phyloP scores from a whole-genome alignment of 345 rosid genomes.

The Punica granatum region DNA sequence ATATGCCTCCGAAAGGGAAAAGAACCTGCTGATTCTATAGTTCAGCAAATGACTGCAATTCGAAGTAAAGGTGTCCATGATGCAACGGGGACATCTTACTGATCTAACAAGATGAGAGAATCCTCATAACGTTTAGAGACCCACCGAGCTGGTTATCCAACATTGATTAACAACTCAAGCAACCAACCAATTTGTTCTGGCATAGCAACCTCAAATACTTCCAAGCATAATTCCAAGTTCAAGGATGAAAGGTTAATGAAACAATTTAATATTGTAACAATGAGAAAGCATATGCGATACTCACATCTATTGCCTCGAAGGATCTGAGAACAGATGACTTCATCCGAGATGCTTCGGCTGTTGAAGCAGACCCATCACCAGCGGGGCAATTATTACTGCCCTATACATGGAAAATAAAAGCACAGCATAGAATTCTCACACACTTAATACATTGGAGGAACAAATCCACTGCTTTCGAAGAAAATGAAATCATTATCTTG shows the following conservation, averaged over 20 bases:
- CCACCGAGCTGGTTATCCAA: not conserved
- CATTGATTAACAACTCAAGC: not conserved
- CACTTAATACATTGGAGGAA: not conserved
- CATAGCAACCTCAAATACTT: not conserved
- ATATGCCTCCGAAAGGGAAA: not conserved
- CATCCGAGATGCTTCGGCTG: constrained; percentile 33
- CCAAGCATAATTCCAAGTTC: not conserved
- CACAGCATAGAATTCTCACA: not conserved
- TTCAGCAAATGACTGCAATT: not conserved
- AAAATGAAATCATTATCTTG: not conserved
- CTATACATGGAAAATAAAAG: constrained; percentile 15
- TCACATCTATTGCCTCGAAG: constrained; percentile 39
- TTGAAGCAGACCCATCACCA: constrained; percentile 39
- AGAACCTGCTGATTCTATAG: not conserved
- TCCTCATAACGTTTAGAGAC: not conserved
- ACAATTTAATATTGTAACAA: not conserved
- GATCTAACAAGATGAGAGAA: not conserved
- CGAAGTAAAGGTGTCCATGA: not conserved
- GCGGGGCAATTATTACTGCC: constrained; percentile 21
- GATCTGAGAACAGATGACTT: constrained; percentile 36
- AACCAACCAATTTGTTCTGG: not conserved
- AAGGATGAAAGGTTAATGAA: not conserved
- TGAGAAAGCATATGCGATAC: constrained; percentile 8
- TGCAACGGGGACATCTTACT: not conserved
- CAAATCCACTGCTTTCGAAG: not conserved